Base-by-base conservation (phyloP, 306 rosid species). In the Pyrus pyrifolia region DNA sequence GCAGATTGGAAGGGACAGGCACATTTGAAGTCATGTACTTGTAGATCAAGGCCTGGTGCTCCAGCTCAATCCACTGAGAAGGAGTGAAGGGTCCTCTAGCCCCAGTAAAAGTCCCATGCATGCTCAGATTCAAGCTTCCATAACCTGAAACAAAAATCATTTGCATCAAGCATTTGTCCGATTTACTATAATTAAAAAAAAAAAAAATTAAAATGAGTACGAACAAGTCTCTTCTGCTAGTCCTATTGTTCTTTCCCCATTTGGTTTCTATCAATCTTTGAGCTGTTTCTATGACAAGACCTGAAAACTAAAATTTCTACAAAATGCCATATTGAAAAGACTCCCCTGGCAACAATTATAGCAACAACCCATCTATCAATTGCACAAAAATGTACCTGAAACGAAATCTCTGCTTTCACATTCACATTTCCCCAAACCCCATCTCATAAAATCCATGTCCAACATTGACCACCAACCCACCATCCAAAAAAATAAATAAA, bases 31-130 rank as follows among this genome's bases (percentile, higher is more conserved):
- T 77, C 74, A 87, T 72, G 77, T 84, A 84, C 83, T 87, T 84
- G 85, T 82, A 84, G 86, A 87, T 87, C 87, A 87, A 80, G 59
- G 90, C 90, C 80, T 87, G 90, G 76, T 87, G 86, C 78, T 87
- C 90, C 30, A 87, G 83, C 83, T 87, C 90, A 60, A 84, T 71
- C 90, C 90, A 84, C 71, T 87, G 90, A n/a, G 85, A 87, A 29
- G 84, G 86, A 59, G 85, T 87, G 78, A 87, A 87, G 67, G 85
- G 86, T 49, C 83, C 90, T 82, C 82, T 82, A 21, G 45, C 72
- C 57, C 80, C 83, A 27, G 79, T 67, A 64, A 67, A 68, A 75
- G 61, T 18, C 78, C 55, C 90, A 82, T 80, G 86, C 86, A 84
- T 78, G 85, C 76, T 70, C 65, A 75, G 68, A 78, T 72, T 86